Base-by-base conservation (phyloP, 192 early-diverging fungal genomes). In the Glomus cerebriforme region DNA sequence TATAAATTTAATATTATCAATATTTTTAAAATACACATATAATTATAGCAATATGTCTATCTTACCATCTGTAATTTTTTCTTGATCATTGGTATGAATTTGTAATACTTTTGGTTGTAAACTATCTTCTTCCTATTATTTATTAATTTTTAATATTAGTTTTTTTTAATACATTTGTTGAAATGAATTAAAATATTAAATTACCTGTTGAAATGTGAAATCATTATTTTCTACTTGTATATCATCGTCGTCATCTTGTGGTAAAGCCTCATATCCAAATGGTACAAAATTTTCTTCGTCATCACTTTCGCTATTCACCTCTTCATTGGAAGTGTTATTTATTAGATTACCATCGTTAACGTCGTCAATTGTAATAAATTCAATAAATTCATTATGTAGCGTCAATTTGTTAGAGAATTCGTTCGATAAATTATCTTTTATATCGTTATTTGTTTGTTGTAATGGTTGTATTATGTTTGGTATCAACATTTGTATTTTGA, bases 31-130 rank as follows among this genome's bases (percentile, higher is more conserved):
- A 31, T 19, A 7, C 34, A 6, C 32, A 7, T 6, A 22, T 17
- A 37, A 35, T 39, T 7, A 6, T 7, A 7, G 13, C 9, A 68
- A n/a, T n/a, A n/a, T 35, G n/a, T 64, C 1, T 1, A 32, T 31
- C 37, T 68, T 39, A 68, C 66, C 66, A 24, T 68, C 66, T 9
- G 66, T 8, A 24, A 68, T 68, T 39, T 37, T 68, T 43, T 68
- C 66, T 24, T 68, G 32, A 39, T 68, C 34, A 68, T 12, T 37
- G 3, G 66, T 17, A 43, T n/a, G 9, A 37, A 68, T 68, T 26
- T 68, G 66, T 68, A 68, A 68, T 35, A 39, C 31, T 39, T 68
- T 32, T 26, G 66, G 66, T 68, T 24, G 29, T 54, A 43, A 43
- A 43, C 10, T 43, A 43, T n/a, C n/a, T n/a, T 7, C 49, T 54